These are phyloP conservation scores for Leucogyrophana mollusca DNA, from an alignment of 768 basidiomycete species.

Conservation along the genomic window DNA sequence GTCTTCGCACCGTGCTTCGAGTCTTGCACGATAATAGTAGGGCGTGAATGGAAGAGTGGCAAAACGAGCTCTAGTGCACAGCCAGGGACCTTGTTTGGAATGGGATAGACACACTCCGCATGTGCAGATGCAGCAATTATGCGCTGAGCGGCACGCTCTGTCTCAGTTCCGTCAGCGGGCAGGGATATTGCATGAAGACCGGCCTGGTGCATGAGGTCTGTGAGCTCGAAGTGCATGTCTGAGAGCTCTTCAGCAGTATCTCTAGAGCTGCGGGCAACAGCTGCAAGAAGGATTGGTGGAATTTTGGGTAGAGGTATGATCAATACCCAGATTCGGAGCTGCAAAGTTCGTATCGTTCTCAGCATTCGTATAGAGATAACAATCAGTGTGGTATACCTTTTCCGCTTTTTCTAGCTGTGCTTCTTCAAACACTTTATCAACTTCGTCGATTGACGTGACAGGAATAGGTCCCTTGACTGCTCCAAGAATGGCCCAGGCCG, in stretches of 20 bases:
- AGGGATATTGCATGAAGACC: not conserved
- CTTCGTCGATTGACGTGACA: constrained; percentile 8
- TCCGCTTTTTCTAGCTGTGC: constrained; percentile 10
- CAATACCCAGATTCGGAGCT: constrained; percentile 7
- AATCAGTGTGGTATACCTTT: constrained; percentile 9
- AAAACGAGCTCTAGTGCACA: not conserved
- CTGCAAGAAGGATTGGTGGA: constrained; percentile 8
- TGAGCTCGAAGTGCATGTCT: not conserved
- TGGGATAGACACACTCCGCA: not conserved
- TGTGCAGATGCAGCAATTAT: not conserved
- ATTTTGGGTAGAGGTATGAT: constrained; percentile 10
- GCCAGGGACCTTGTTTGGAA: not conserved
- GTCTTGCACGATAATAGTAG: constrained; percentile 21
- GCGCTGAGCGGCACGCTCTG: not conserved
- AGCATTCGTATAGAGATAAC: not conserved
- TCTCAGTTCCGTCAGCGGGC: not conserved
- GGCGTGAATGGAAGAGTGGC: constrained; percentile 2
- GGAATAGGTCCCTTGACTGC: constrained; percentile 6
- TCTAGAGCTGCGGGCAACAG: not conserved
- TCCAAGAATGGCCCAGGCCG: constrained; percentile 13
- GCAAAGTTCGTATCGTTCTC: not conserved
- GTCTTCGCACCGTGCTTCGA: constrained; percentile 33
- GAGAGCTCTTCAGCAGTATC: not conserved
- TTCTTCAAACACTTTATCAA: constrained; percentile 12
- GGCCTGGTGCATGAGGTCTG: not conserved